phyloP scores from a whole-genome alignment of 202 grass and related monocot species.

The Panicum virgatum region DNA sequence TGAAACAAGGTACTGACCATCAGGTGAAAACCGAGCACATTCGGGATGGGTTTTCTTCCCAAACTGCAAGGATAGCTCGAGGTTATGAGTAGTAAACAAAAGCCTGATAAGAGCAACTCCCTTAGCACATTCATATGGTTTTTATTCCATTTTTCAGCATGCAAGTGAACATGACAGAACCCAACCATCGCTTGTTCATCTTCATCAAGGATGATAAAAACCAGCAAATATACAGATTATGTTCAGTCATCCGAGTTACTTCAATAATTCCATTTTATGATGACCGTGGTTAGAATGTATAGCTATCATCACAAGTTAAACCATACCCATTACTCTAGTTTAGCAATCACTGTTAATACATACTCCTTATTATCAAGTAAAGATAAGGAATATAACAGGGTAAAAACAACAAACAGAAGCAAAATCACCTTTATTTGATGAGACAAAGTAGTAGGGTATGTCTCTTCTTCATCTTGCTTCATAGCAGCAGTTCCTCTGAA shows the following conservation, averaged over 20 bases:
- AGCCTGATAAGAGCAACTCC: neutral
- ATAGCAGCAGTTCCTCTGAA: slow-evolving; percentile 99
- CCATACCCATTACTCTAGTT: neutral
- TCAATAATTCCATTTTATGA: neutral
- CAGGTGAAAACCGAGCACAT: slow-evolving; percentile 96
- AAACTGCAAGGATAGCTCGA: slow-evolving; percentile 58
- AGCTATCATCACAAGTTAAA: slow-evolving; percentile 24
- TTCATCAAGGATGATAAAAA: slow-evolving; percentile 27
- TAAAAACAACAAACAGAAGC: neutral
- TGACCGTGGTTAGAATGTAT: neutral
- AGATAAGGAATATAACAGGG: neutral
- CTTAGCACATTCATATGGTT: neutral
- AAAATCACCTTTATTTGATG: slow-evolving; percentile 92
- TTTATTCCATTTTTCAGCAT: slow-evolving; percentile 7
- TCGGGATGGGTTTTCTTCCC: slow-evolving; percentile 99
- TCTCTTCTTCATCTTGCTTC: slow-evolving; percentile 98
- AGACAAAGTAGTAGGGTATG: slow-evolving; percentile 71
- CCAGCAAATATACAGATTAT: neutral
- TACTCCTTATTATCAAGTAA: slow-evolving; percentile 23
- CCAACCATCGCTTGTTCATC: slow-evolving; percentile 3
- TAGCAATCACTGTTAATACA: neutral
- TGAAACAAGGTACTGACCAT: slow-evolving; percentile 98
- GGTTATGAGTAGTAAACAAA: slow-evolving; percentile 24
- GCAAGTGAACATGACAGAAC: slow-evolving; percentile 25
- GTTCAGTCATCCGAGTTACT: neutral